Conservation (phyloP, 257 asterid genomes). For the Hygrophila difformis region DNA sequence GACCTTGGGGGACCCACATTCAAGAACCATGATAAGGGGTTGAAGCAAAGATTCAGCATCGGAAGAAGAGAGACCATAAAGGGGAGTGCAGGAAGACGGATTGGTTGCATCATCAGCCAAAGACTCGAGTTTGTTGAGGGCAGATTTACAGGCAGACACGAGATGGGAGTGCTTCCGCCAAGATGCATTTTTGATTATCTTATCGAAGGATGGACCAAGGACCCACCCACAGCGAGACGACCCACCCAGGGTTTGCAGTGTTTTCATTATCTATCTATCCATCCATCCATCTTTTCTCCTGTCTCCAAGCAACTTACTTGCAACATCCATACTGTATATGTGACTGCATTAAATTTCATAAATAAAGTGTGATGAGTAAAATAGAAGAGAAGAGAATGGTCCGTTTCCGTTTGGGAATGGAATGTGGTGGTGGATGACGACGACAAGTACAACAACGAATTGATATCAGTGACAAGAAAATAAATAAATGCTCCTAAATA, state of each 20-base stretch:
- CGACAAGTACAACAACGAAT: no score
- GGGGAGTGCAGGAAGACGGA: conserved; percentile 77
- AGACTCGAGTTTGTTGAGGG: conserved; percentile 78
- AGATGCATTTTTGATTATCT: conserved; percentile 89
- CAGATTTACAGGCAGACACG: conserved; percentile 80
- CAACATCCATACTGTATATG: no score
- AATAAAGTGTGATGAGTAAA: no score
- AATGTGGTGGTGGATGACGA: no score
- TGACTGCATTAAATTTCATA: no score
- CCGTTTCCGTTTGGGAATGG: no score
- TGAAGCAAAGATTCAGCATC: conserved; percentile 66
- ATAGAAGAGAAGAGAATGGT: no score
- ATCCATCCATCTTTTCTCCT: no score
- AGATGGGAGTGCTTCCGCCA: conserved; percentile 96
- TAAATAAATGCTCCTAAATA: no score
- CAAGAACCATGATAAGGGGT: conserved; percentile 67
- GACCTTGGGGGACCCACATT: conserved; percentile 75
- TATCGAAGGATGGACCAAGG: conserved; percentile 89
- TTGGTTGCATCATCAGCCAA: conserved; percentile 53
- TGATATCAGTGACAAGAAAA: no score
- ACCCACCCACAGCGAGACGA: conserved; percentile 90
- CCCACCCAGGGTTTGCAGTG: conserved; percentile 80
- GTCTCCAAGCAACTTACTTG: no score
- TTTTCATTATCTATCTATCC: no score
- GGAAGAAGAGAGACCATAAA: conserved; percentile 59